Evolutionary conservation across 495 filamentous ascomycete species (phyloP), one percentile per base, ranked within the genome.

Genomic region (Aspergillus affinis): DNA sequence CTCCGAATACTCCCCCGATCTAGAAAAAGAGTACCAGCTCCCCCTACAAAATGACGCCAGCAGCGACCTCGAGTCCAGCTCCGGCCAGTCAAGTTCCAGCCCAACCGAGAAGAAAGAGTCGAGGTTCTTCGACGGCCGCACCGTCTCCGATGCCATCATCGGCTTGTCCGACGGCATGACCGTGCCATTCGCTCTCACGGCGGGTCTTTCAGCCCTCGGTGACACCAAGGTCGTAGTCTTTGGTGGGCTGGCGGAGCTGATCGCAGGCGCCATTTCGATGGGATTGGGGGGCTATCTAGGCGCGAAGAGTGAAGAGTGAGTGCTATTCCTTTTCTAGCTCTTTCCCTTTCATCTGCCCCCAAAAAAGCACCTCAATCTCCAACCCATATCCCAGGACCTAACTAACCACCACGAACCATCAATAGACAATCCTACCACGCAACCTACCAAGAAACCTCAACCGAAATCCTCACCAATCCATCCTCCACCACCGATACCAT

Each of bases 271-370:
- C 20, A 82, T 86, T 55, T 83, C 81, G 7, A 85, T 85, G 82
- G 82, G 82, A 3, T 60, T 85, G 44, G 83, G 83, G 52, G 83
- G 83, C 26, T 77, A 85, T 62, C 77, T 94, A 3, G 88, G 88
- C 13, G 87, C 89, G 0, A 86, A 86, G 63, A 86, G 86, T 46
- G 89, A 92, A 75, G 79, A 78, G 80, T 88, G 66, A 70, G 78
- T 73, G 46, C 58, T 13, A 13, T n/a, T n/a, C 41, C 18, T 21
- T 17, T 10, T 8, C 21, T 12, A 6, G 1, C 15, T 49, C 15
- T 50, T 51, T 32, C 41, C 5, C 19, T 30, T 29, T 52, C 15
- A 4, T 21, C 27, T 21, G 0, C 50, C 9, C 6, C 44, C 18
- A 46, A 18, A 21, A 48, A 4, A 49, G 10, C n/a, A 10, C 23